Evolutionary conservation across 2,329 filamentous ascomycete species (phyloP).

Genomic region (Beauveria sp.): DNA sequence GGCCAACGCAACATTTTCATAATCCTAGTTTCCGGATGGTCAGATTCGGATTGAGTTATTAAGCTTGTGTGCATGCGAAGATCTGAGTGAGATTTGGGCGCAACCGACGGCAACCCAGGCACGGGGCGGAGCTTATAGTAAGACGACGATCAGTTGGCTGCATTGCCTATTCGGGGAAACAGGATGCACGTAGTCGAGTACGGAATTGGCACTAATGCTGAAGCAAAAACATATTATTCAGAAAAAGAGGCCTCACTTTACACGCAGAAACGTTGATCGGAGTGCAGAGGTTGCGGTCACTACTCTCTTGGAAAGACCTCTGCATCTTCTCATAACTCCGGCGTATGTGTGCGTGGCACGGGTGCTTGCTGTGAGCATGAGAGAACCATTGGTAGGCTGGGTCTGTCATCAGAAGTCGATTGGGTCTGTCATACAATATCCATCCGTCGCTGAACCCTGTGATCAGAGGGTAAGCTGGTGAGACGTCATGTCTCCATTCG

Average conservation of each 20-base stretch:
- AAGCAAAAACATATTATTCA: not conserved
- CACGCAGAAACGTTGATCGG: no score
- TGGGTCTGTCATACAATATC: not conserved
- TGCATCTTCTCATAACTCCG: no score
- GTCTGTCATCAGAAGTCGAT: no score
- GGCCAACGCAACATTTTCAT: not conserved
- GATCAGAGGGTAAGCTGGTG: not conserved
- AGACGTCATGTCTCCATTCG: not conserved
- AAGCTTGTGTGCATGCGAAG: constrained; percentile 1
- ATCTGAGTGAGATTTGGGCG: constrained; percentile 5
- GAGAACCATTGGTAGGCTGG: no score
- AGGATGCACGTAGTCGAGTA: not conserved
- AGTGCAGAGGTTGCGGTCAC: no score
- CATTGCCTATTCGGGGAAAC: constrained; percentile 1
- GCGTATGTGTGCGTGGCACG: no score
- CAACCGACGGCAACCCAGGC: not conserved
- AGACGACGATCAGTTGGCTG: constrained; percentile 7
- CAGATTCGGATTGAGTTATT: constrained; percentile 1
- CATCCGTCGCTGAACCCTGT: not conserved
- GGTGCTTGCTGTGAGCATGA: no score
- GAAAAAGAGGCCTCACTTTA: not conserved
- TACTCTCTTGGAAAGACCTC: no score
- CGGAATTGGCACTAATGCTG: no score
- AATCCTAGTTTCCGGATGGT: not conserved
- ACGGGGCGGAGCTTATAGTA: constrained; percentile 1